phyloP scores from a whole-genome alignment of 1,139 yeast species.

The Candida labiduridarum region DNA sequence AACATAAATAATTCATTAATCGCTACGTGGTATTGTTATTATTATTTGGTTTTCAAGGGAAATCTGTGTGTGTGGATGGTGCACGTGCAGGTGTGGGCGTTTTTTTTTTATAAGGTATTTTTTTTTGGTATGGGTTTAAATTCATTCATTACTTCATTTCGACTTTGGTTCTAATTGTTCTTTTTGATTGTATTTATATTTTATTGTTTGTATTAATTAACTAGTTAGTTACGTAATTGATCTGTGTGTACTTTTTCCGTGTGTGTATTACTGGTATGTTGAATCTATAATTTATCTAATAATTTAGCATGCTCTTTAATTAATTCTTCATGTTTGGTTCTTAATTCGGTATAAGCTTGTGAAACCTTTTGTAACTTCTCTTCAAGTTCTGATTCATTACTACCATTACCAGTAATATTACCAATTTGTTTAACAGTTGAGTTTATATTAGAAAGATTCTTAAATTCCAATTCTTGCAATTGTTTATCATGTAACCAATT shows the following conservation, averaged over 20 bases:
- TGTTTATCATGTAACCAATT: slow-evolving; percentile 51
- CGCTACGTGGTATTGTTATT: too few relatives aligned
- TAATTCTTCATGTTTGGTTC: slow-evolving; percentile 62
- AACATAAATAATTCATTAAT: neutral
- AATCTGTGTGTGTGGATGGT: too few relatives aligned
- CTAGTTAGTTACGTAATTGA: neutral
- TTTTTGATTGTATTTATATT: neutral
- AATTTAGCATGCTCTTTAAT: slow-evolving; percentile 53
- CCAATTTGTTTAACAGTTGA: slow-evolving; percentile 32
- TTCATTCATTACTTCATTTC: too few relatives aligned
- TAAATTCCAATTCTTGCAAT: slow-evolving; percentile 54
- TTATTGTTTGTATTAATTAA: neutral
- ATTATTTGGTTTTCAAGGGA: too few relatives aligned
- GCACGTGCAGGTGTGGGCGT: neutral
- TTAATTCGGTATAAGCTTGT: slow-evolving; percentile 59
- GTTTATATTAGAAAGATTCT: slow-evolving; percentile 38
- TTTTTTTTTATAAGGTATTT: too few relatives aligned
- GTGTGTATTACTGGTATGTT: neutral
- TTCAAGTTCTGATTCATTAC: slow-evolving; percentile 33
- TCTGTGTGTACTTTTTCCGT: neutral
- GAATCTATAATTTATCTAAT: slow-evolving; percentile 10
- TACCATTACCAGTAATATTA: slow-evolving; percentile 5
- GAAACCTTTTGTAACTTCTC: slow-evolving; percentile 52
- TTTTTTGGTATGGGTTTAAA: too few relatives aligned
- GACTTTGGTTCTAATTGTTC: neutral